Evolutionary conservation across 805 yeast genomes (phyloP).

Genomic region (Sugiyamaella marilandica): DNA sequence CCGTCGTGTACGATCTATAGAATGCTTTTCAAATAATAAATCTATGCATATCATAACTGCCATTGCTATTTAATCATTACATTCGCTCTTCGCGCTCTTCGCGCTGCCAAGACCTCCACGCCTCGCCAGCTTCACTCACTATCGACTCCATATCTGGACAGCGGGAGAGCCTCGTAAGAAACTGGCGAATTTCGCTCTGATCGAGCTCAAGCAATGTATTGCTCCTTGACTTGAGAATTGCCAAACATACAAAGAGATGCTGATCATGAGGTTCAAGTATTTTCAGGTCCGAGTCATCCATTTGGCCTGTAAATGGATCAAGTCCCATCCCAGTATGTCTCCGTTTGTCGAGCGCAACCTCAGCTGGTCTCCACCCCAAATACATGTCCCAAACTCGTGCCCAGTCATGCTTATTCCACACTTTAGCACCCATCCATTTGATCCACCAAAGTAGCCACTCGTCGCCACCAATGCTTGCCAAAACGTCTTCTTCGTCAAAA

Average conservation of each 20-base stretch:
- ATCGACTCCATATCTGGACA: conserved; percentile 67
- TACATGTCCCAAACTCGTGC: conserved; percentile 88
- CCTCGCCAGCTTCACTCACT: conserved; percentile 73
- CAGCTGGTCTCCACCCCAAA: conserved; percentile 55
- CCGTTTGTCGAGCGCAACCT: conserved; percentile 10
- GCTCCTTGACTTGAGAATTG: conserved; percentile 76
- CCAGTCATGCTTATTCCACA: conserved; percentile 73
- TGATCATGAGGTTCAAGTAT: conserved; percentile 50
- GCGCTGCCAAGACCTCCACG: conserved; percentile 81
- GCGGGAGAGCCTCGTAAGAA: conserved; percentile 49
- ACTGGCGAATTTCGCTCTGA: conserved; percentile 81
- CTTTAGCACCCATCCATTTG: conserved; percentile 83
- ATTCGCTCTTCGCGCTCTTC: conserved; percentile 43
- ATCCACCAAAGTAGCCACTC: conserved; percentile 96
- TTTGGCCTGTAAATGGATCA: conserved; percentile 59
- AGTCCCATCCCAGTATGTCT: conserved; percentile 39
- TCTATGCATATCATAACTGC: background rate
- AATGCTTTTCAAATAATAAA: background rate
- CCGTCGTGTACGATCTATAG: too few species aligned
- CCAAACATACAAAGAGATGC: conserved; percentile 67
- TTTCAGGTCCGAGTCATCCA: conserved; percentile 23
- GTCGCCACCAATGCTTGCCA: conserved; percentile 59
- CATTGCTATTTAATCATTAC: conserved; percentile 23
- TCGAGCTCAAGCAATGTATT: conserved; percentile 78
- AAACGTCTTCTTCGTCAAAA: conserved; percentile 73